Percentiles rank a stretch among this genome's conserved stretches.
Evolutionary conservation across 2,329 filamentous ascomycete species (phyloP).

Genomic region (Ilyonectria robusta): DNA sequence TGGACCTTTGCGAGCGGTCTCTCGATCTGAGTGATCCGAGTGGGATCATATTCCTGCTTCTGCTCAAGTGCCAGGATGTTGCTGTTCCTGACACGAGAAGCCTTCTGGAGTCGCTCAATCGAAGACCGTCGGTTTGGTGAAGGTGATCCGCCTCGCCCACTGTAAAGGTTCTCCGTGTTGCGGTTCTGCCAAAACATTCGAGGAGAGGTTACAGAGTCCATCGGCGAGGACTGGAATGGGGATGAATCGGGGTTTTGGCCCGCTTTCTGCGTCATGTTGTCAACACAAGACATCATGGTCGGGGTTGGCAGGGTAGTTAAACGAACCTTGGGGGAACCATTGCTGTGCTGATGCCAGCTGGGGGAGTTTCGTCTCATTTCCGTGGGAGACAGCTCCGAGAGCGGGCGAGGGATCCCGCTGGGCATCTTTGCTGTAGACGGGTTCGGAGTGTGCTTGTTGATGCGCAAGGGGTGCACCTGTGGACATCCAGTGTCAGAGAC

Average conservation of each 20-base stretch:
- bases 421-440: constrained; percentile 75
- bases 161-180: constrained; percentile 81
- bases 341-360: constrained; percentile 88
- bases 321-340: constrained; percentile 56
- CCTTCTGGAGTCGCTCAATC: constrained; percentile 94
- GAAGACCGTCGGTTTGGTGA: constrained; percentile 87
- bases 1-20: constrained; percentile 84
- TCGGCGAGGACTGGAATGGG: constrained; percentile 87
- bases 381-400: constrained; percentile 90
- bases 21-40: constrained; percentile 82
- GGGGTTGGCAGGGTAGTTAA: neutral
- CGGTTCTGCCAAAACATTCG: constrained; percentile 92
- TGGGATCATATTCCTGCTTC: constrained; percentile 92
- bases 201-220: constrained; percentile 78
- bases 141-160: constrained; percentile 72
- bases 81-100: constrained; percentile 97
- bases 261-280: constrained; percentile 70
- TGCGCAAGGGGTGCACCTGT: constrained; percentile 83
- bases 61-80: constrained; percentile 95
- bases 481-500: constrained; percentile 40
- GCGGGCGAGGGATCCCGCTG: constrained; percentile 76
- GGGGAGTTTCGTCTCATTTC: constrained; percentile 93
- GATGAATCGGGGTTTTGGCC: constrained; percentile 81
- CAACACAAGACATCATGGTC: constrained; percentile 47
- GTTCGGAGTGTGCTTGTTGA: constrained; percentile 76